A percentile compares a stretch with the other conserved stretches of the same genome.
Conservation (phyloP, 306 rosid genomes). For the Glycine tomentella region DNA sequence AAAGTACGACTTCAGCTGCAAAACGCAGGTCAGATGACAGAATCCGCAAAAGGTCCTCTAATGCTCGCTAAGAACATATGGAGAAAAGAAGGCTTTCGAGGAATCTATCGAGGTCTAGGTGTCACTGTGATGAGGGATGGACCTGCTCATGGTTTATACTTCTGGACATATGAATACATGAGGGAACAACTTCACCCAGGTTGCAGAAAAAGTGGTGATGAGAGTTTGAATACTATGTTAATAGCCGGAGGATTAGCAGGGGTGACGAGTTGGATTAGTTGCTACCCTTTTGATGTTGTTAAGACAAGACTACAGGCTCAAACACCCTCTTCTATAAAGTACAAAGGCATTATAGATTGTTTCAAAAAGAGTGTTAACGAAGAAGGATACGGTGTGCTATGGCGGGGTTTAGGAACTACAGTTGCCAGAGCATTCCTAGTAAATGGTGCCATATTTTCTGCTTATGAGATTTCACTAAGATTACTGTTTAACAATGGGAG, state of each 20-base stretch:
- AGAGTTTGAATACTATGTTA: constrained; percentile 71
- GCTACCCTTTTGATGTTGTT: constrained; percentile 84
- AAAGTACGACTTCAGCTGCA: constrained; percentile 83
- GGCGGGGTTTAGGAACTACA: constrained; percentile 87
- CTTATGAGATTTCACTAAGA: constrained; percentile 80
- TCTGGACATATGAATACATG: constrained; percentile 79
- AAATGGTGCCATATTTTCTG: constrained; percentile 82
- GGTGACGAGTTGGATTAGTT: constrained; percentile 79
- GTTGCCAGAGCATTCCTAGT: constrained; percentile 82
- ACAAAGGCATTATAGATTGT: constrained; percentile 72
- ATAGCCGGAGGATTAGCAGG: constrained; percentile 85
- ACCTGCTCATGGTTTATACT: constrained; percentile 76
- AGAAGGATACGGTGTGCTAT: constrained; percentile 70
- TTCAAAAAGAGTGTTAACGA: constrained; percentile 63
- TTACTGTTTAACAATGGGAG: constrained; percentile 59
- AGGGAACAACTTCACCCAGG: constrained; percentile 85
- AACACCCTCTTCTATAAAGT: constrained; percentile 57
- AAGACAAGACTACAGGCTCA: constrained; percentile 85
- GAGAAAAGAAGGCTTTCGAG: constrained; percentile 68
- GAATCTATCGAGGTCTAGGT: constrained; percentile 71
- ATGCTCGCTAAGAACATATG: constrained; percentile 61
- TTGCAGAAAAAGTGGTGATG: constrained; percentile 70
- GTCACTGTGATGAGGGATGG: constrained; percentile 76
- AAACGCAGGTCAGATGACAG: constrained; percentile 33
- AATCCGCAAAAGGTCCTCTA: constrained; percentile 57